A percentile compares a stretch with the other conserved stretches of the same genome.
Conservation (phyloP, 768 basidiomycete species). For the Tricholoma bakamatsutake region DNA sequence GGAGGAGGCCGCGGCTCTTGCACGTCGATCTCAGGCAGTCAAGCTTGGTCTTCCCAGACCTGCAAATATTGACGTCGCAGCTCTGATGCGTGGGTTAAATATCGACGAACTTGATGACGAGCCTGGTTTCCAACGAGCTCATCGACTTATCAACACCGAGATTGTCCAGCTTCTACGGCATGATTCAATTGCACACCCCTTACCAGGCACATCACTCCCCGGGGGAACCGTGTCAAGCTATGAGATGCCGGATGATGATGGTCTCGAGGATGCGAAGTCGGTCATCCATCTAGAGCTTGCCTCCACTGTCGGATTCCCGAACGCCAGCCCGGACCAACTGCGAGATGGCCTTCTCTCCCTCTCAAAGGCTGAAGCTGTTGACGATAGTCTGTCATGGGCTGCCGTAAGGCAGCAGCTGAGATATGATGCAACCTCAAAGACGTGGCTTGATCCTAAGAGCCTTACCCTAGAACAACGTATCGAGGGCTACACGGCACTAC, state of each 20-base stretch:
- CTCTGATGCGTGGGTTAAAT: constrained; percentile 55
- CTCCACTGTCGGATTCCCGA: constrained; percentile 73
- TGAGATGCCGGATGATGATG: constrained; percentile 70
- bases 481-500: constrained; percentile 54
- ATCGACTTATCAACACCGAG: constrained; percentile 69
- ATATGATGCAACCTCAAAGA: constrained; percentile 48
- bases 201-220: constrained; percentile 80
- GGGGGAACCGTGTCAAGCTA: constrained; percentile 69
- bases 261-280: constrained; percentile 60
- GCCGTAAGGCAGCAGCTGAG: constrained; percentile 52
- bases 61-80: constrained; percentile 67
- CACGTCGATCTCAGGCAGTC: constrained; percentile 75
- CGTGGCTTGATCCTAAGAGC: constrained; percentile 61
- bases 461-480: constrained; percentile 58
- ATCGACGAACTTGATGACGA: constrained; percentile 39
- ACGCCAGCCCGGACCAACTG: constrained; percentile 73
- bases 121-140: constrained; percentile 40
- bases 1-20: constrained; percentile 75
- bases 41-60: constrained; percentile 84
- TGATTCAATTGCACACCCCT: constrained; percentile 80
- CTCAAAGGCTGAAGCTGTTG: constrained; percentile 52
- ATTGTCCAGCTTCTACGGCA: constrained; percentile 76
- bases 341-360: constrained; percentile 68
- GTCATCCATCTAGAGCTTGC: constrained; percentile 81
- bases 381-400: constrained; percentile 71